phyloP scores from a whole-genome alignment of 2,329 filamentous ascomycete genomes.

The Geoglossum cookeanum region DNA sequence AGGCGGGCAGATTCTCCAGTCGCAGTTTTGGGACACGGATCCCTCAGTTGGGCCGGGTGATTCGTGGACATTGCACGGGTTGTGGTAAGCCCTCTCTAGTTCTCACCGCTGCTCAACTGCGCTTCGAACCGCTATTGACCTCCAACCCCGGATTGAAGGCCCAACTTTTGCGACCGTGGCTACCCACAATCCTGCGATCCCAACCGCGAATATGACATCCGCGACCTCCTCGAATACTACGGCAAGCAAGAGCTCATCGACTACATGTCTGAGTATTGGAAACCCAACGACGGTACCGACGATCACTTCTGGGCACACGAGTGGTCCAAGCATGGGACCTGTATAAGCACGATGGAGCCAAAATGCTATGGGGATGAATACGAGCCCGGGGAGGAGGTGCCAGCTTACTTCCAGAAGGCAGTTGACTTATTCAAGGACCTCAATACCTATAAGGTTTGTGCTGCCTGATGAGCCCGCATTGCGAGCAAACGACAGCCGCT shows the following conservation, averaged over 20 bases:
- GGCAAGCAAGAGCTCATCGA: conserved; percentile 36
- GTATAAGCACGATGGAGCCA: conserved; percentile 48
- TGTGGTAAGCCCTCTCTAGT: conserved; percentile 28
- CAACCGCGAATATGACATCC: conserved; percentile 45
- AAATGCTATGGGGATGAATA: conserved; percentile 39
- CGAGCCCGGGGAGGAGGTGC: conserved; percentile 40
- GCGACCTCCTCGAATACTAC: conserved; percentile 36
- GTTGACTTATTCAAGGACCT: conserved; percentile 47
- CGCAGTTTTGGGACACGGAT: conserved; percentile 59
- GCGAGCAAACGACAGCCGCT: neutral
- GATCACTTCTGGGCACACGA: conserved; percentile 51
- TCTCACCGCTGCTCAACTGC: conserved; percentile 1
- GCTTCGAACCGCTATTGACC: neutral
- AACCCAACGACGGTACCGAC: conserved; percentile 44
- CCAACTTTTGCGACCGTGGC: conserved; percentile 43
- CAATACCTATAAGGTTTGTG: conserved; percentile 37
- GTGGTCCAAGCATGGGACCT: conserved; percentile 55
- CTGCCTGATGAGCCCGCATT: neutral
- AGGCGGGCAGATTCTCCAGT: conserved; percentile 50
- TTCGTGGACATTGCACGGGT: conserved; percentile 57
- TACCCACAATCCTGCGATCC: conserved; percentile 48
- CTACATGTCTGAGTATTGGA: conserved; percentile 56
- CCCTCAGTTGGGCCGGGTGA: conserved; percentile 45
- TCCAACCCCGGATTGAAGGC: conserved; percentile 15
- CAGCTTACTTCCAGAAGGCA: conserved; percentile 48